phyloP scores from a whole-genome alignment of 2,329 filamentous ascomycete species.

The Didymosphaeria variabile region DNA sequence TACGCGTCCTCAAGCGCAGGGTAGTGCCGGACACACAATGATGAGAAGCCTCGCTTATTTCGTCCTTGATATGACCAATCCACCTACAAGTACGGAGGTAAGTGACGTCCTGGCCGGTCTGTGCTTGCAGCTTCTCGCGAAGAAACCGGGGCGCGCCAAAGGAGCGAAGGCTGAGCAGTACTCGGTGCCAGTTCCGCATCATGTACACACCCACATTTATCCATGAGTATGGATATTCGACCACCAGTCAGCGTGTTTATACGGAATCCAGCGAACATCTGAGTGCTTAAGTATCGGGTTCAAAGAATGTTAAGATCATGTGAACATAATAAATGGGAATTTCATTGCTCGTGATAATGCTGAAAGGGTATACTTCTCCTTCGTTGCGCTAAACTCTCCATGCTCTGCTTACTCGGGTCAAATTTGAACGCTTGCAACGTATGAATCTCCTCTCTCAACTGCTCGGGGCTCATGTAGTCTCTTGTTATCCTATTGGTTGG shows the following conservation, averaged over 20 bases:
- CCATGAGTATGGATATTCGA: neutral
- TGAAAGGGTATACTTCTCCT: slow-evolving; percentile 15
- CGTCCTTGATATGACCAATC: neutral
- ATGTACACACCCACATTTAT: neutral
- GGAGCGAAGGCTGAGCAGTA: neutral
- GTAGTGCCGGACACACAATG: neutral
- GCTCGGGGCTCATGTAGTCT: slow-evolving; percentile 15
- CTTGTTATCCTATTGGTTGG: slow-evolving; percentile 9
- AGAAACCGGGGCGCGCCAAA: neutral
- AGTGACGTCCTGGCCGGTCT: neutral
- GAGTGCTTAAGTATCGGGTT: too few species aligned
- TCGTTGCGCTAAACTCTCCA: slow-evolving; percentile 12
- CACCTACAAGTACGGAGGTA: neutral
- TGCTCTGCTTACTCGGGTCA: slow-evolving; percentile 14
- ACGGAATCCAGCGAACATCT: neutral
- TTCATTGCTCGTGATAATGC: slow-evolving; percentile 15
- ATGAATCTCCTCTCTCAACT: slow-evolving; percentile 13
- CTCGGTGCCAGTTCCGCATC: neutral
- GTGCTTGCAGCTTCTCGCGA: neutral
- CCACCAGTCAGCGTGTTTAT: neutral
- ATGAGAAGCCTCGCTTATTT: neutral
- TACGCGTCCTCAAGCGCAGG: neutral
- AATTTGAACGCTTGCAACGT: slow-evolving; percentile 18
- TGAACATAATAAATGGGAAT: slow-evolving; percentile 6
- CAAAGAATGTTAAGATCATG: neutral